These are phyloP conservation scores for Dioscorea zingiberensis DNA, from an alignment of 106 monocot genomes.

Conservation along the genomic window DNA sequence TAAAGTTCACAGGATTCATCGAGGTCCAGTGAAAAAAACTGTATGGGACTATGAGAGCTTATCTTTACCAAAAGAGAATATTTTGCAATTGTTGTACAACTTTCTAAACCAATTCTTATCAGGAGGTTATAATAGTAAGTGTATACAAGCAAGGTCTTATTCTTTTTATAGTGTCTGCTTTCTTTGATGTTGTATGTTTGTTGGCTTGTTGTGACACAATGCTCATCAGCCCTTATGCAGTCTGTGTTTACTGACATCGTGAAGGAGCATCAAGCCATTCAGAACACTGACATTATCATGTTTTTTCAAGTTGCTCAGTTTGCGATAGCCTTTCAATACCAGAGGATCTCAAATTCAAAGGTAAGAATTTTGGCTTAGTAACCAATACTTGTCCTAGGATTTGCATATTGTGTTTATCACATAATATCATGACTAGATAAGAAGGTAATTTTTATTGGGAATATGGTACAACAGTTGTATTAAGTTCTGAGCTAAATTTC, in stretches of 20 bases:
- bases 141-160: neutral
- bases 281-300: slow-evolving; percentile 55
- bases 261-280: slow-evolving; percentile 64
- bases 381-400: too few species aligned
- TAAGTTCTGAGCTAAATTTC: too few species aligned
- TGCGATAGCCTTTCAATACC: slow-evolving; percentile 64
- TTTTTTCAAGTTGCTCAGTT: slow-evolving; percentile 82
- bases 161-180: neutral
- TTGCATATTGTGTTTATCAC: too few species aligned
- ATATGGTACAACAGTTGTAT: too few species aligned
- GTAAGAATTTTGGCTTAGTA: slow-evolving; percentile 22
- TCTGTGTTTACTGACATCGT: slow-evolving; percentile 65
- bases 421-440: too few species aligned
- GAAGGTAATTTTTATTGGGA: too few species aligned
- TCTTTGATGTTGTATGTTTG: neutral
- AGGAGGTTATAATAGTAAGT: slow-evolving; percentile 81
- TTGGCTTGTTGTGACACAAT: slow-evolving; percentile 19
- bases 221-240: slow-evolving; percentile 81
- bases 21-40: slow-evolving; percentile 79
- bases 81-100: slow-evolving; percentile 37
- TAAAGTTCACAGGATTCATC: slow-evolving; percentile 52
- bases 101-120: slow-evolving; percentile 74
- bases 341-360: slow-evolving; percentile 42
- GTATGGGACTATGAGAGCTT: slow-evolving; percentile 57
- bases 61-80: slow-evolving; percentile 37